These are phyloP conservation scores for Gastrolobium bilobum DNA, from an alignment of 306 rosid species.

Conservation along the genomic window DNA sequence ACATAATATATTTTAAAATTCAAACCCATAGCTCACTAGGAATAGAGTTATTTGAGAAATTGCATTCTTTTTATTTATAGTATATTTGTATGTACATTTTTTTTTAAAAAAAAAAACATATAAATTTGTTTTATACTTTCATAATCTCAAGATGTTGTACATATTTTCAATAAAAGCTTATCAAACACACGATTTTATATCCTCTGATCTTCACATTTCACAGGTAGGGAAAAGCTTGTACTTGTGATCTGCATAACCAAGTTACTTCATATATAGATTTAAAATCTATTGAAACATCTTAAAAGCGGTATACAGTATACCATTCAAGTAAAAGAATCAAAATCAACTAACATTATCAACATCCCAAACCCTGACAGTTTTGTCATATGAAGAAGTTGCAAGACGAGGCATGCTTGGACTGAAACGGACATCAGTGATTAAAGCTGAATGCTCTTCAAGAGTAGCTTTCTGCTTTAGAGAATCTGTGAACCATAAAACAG, in stretches of 20 bases:
- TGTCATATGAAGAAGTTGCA: slow-evolving; percentile 97
- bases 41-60: not conserved
- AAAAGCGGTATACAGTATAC: slow-evolving; percentile 9
- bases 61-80: not conserved
- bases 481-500: slow-evolving; percentile 92
- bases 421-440: slow-evolving; percentile 96
- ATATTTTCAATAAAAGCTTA: not conserved
- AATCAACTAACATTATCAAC: slow-evolving; percentile 84
- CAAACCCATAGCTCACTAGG: not conserved
- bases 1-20: not conserved
- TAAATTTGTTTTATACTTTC: not conserved
- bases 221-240: not conserved
- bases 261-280: slow-evolving; percentile 23
- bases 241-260: slow-evolving; percentile 16
- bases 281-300: slow-evolving; percentile 14
- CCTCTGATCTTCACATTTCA: not conserved
- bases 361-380: slow-evolving; percentile 99
- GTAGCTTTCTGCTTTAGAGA: slow-evolving; percentile 74
- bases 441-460: slow-evolving; percentile 81
- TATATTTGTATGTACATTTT: not conserved
- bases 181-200: not conserved
- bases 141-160: not conserved
- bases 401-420: slow-evolving; percentile 96
- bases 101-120: slow-evolving; percentile 13
- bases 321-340: slow-evolving; percentile 11